A percentile compares a stretch with the other conserved stretches of the same genome.
These are phyloP conservation scores for Pisolithus albus DNA, from an alignment of 768 basidiomycete species.

Conservation along the genomic window DNA sequence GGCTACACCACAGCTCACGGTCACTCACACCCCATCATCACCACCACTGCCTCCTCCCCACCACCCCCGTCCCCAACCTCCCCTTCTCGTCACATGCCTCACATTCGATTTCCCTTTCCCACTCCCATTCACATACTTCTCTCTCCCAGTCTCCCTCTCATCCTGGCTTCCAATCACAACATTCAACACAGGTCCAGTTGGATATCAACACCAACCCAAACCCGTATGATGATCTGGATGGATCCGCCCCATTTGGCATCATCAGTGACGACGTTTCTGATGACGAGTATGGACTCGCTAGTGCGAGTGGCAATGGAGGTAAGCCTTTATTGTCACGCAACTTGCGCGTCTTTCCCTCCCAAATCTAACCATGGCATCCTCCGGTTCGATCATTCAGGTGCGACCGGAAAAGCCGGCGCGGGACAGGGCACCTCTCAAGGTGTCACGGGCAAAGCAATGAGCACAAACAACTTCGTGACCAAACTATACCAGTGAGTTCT, in stretches of 20 bases:
- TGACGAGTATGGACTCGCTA: slow-evolving; percentile 16
- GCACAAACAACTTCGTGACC: slow-evolving; percentile 77
- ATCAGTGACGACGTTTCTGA: slow-evolving; percentile 22
- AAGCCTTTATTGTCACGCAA: neutral
- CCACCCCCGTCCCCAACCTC: slow-evolving; percentile 21
- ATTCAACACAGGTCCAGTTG: slow-evolving; percentile 9
- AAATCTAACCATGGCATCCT: neutral
- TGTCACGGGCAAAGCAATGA: slow-evolving; percentile 58
- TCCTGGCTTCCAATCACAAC: slow-evolving; percentile 11
- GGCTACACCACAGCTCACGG: neutral
- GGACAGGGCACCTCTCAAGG: slow-evolving; percentile 39
- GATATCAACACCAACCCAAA: slow-evolving; percentile 25
- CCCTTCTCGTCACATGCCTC: slow-evolving; percentile 19
- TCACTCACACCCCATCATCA: slow-evolving; percentile 24
- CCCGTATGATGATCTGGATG: slow-evolving; percentile 57
- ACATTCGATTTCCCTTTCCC: slow-evolving; percentile 14
- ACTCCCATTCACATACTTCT: slow-evolving; percentile 11
- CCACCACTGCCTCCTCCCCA: slow-evolving; percentile 25
- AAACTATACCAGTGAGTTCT: slow-evolving; percentile 75
- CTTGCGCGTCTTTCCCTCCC: neutral
- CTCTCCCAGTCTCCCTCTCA: slow-evolving; percentile 17
- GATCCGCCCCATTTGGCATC: slow-evolving; percentile 27
- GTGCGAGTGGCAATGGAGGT: slow-evolving; percentile 11
- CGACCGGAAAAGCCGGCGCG: slow-evolving; percentile 10
- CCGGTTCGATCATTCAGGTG: neutral